A percentile compares a stretch with the other conserved stretches of the same genome.
phyloP scores from a whole-genome alignment of 2,329 filamentous ascomycete genomes.

The Aureobasidium namibiae region DNA sequence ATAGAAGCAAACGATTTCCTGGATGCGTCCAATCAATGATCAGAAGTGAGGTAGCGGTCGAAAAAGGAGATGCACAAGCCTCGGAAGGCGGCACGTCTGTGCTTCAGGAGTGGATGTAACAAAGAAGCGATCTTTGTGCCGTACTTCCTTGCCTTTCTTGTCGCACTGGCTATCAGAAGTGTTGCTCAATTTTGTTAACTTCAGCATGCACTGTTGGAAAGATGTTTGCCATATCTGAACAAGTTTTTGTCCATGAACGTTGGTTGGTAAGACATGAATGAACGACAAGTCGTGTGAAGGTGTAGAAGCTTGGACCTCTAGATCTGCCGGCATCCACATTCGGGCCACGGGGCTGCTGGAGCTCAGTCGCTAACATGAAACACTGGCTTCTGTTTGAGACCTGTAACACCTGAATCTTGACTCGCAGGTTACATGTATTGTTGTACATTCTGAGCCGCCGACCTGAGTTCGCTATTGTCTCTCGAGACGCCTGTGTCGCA shows the following conservation, averaged over 20 bases:
- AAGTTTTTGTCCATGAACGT: too few species aligned
- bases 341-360: background rate
- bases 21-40: background rate
- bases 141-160: background rate
- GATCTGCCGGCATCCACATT: conserved; percentile 4
- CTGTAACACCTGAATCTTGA: background rate
- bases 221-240: background rate
- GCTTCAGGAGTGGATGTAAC: background rate
- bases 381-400: background rate
- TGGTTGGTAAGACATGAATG: background rate
- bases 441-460: background rate
- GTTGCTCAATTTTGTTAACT: too few species aligned
- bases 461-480: too few species aligned
- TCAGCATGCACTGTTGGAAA: background rate
- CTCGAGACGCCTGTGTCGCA: too few species aligned
- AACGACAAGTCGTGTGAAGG: background rate
- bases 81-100: conserved; percentile 9
- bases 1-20: background rate
- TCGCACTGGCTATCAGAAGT: background rate
- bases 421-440: background rate
- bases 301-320: background rate
- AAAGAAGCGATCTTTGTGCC: background rate
- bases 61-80: conserved; percentile 1
- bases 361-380: conserved; percentile 11
- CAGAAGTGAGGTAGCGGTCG: background rate